Conservation (phyloP, 208 protist species). For the Trypanosoma boissoni region DNA sequence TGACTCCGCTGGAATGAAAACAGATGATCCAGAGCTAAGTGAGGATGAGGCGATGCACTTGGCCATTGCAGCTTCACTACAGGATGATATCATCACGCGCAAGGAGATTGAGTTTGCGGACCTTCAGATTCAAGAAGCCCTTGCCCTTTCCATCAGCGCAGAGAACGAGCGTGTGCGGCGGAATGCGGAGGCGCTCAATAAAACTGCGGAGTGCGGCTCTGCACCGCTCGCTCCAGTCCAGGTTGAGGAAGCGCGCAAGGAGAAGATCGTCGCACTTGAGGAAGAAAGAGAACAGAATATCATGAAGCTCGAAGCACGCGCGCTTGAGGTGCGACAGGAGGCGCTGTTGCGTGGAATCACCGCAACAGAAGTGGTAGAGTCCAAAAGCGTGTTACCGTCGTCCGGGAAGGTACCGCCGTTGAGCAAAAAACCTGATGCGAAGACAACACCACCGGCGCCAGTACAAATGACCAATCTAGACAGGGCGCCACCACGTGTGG, state of each 20-base stretch:
- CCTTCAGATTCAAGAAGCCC: conserved; percentile 58
- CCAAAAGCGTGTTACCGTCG: conserved; percentile 2
- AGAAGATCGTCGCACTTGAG: conserved; percentile 40
- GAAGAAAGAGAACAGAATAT: conserved; percentile 55
- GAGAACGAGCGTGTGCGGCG: conserved; percentile 37
- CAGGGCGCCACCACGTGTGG: conserved; percentile 4
- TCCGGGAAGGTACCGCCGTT: conserved; percentile 12
- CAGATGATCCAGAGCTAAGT: conserved; percentile 50
- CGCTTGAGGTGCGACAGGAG: conserved; percentile 40
- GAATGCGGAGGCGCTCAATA: conserved; percentile 13
- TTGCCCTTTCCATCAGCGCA: conserved; percentile 50
- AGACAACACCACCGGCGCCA: conserved; percentile 5
- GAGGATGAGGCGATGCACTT: conserved; percentile 73
- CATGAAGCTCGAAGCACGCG: conserved; percentile 37
- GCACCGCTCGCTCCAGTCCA: not conserved
- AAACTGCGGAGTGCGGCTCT: conserved; percentile 25
- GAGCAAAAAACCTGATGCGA: not conserved
- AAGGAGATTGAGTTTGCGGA: conserved; percentile 60
- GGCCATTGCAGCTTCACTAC: conserved; percentile 72
- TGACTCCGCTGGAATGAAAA: too few relatives aligned
- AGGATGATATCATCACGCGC: conserved; percentile 33
- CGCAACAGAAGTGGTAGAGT: conserved; percentile 13
- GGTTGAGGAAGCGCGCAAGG: conserved; percentile 27
- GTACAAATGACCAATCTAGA: not conserved
- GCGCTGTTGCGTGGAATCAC: conserved; percentile 35